Conservation (phyloP, 306 rosid species). For the Biancaea sappan region DNA sequence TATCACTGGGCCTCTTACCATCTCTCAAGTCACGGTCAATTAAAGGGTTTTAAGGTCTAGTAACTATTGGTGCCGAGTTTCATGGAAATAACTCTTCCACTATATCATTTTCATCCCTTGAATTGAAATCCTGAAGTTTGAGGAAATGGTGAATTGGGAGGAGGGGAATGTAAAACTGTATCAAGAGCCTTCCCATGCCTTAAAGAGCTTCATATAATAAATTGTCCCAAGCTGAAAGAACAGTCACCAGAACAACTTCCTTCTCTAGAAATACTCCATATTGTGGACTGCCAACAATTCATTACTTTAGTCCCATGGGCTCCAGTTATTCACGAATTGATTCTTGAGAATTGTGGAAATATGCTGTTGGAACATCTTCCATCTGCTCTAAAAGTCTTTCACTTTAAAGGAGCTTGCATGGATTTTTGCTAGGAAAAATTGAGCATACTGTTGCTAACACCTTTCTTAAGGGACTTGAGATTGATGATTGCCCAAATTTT, state of each 20-base stretch:
- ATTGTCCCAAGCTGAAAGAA: neutral
- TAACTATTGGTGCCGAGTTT: constrained; percentile 3
- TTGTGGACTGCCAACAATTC: neutral
- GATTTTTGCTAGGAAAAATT: constrained; percentile 14
- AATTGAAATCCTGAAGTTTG: neutral
- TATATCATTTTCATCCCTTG: neutral
- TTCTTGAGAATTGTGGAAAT: neutral
- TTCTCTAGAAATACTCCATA: neutral
- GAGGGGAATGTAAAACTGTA: constrained; percentile 1
- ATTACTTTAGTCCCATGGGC: neutral
- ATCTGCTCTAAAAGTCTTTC: neutral
- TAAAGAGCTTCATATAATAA: neutral
- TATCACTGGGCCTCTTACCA: neutral
- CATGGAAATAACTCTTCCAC: neutral
- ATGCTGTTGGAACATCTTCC: neutral
- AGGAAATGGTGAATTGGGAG: constrained; percentile 1
- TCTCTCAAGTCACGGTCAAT: neutral
- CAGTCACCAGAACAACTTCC: neutral
- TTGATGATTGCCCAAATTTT: neutral
- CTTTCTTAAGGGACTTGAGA: neutral
- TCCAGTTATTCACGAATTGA: neutral
- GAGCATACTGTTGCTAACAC: neutral
- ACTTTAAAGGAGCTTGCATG: neutral
- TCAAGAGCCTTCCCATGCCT: constrained; percentile 15
- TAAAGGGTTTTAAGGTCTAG: neutral